Evolutionary conservation across 1,139 yeast genomes (phyloP).

Genomic region (Kluyveromyces marxianus): DNA sequence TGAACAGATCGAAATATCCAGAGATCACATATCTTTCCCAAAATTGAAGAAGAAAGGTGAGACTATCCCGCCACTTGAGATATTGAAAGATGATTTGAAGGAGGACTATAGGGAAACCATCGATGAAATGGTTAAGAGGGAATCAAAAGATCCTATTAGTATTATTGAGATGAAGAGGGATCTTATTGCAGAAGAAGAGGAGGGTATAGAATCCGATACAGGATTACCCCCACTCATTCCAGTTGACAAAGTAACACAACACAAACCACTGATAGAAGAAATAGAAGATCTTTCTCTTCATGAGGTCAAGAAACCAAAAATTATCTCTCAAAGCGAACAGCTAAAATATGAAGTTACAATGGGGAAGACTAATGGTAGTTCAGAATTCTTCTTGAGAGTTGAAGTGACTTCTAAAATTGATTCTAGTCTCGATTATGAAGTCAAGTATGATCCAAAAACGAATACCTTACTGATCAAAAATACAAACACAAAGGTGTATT

Average conservation of each 20-base stretch:
- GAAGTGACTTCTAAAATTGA: slow-evolving; percentile 18
- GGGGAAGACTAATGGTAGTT: slow-evolving; percentile 16
- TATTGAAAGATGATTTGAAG: slow-evolving; percentile 15
- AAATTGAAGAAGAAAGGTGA: slow-evolving; percentile 59
- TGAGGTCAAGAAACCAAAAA: not conserved
- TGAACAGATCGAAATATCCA: slow-evolving; percentile 36
- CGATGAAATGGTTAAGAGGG: slow-evolving; percentile 11
- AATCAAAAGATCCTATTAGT: slow-evolving; percentile 13
- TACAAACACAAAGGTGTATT: slow-evolving; percentile 10
- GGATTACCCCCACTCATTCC: slow-evolving; percentile 20
- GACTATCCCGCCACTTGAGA: slow-evolving; percentile 17
- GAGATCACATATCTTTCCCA: slow-evolving; percentile 41
- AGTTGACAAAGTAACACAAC: not conserved
- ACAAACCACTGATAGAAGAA: slow-evolving; percentile 20
- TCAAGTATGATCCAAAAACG: slow-evolving; percentile 12
- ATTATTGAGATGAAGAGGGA: slow-evolving; percentile 15
- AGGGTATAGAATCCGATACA: too few species aligned
- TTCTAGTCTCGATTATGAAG: slow-evolving; percentile 17
- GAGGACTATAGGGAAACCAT: slow-evolving; percentile 13
- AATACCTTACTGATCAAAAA: slow-evolving; percentile 18
- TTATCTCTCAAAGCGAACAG: slow-evolving; percentile 4
- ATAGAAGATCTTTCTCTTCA: slow-evolving; percentile 10
- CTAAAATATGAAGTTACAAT: slow-evolving; percentile 19
- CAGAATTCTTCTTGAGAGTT: slow-evolving; percentile 19
- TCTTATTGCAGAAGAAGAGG: slow-evolving; percentile 7